Evolutionary conservation across 208 protist species (phyloP).

Genomic region (Naegleria lovaniensis): DNA sequence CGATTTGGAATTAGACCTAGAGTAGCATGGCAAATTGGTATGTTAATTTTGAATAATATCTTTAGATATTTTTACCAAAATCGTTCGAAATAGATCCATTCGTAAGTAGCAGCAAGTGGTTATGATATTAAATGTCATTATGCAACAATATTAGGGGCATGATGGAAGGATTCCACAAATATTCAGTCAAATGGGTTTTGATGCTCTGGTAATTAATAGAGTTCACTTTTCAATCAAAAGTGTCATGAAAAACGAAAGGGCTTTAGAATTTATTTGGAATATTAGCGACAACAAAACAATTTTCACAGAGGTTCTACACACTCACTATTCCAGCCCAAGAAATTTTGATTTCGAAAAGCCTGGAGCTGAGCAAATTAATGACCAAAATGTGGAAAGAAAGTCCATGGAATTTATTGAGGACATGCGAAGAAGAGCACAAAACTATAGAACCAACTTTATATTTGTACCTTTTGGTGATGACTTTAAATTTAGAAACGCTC

Average conservation of each 20-base stretch:
- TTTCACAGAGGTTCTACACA: conserved; percentile 54
- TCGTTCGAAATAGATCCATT: no score
- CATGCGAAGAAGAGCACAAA: background rate
- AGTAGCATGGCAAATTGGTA: conserved; percentile 50
- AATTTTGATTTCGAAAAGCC: conserved; percentile 42
- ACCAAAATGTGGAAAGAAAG: background rate
- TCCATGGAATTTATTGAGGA: conserved; percentile 27
- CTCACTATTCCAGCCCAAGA: conserved; percentile 49
- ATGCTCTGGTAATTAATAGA: conserved; percentile 61
- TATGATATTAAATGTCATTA: no score
- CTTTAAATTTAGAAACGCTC: conserved; percentile 48
- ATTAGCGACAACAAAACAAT: conserved; percentile 39
- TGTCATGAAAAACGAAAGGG: conserved; percentile 35
- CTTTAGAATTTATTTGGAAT: conserved; percentile 60
- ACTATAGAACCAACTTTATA: conserved; percentile 42
- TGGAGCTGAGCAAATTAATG: background rate
- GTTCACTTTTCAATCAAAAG: conserved; percentile 42
- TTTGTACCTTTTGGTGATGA: conserved; percentile 55
- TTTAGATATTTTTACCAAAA: no score
- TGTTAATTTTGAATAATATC: background rate
- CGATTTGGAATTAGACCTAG: conserved; percentile 44
- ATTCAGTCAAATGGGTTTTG: conserved; percentile 43
- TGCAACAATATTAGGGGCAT: conserved; percentile 59
- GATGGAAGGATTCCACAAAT: conserved; percentile 44
- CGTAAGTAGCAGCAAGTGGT: no score